Conservation (phyloP, 2,329 filamentous ascomycete genomes). For the Drechslera avenae region DNA sequence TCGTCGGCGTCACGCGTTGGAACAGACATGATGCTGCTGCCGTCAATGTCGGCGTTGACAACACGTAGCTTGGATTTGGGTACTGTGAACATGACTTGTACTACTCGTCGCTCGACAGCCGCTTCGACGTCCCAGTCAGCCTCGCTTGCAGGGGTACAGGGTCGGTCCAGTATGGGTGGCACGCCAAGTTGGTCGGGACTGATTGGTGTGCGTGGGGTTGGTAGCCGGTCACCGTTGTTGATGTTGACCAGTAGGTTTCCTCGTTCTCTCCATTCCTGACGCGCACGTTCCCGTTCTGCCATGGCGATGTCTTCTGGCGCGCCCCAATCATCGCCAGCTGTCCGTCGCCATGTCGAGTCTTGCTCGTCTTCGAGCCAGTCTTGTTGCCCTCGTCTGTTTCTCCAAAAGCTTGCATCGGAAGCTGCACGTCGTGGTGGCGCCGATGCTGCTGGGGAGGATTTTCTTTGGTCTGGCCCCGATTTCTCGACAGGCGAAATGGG, state of each 20-base stretch:
- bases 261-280: slow-evolving; percentile 39
- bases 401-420: slow-evolving; percentile 52
- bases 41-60: slow-evolving; percentile 66
- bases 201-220: slow-evolving; percentile 38
- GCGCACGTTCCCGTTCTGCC: slow-evolving; percentile 38
- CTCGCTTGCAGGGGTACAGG: slow-evolving; percentile 46
- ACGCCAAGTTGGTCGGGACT: slow-evolving; percentile 28
- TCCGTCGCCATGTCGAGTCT: slow-evolving; percentile 38
- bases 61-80: slow-evolving; percentile 84
- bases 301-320: slow-evolving; percentile 40
- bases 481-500: slow-evolving; percentile 21
- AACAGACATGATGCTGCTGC: slow-evolving; percentile 34
- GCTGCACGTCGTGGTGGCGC: slow-evolving; percentile 49
- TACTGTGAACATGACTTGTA: slow-evolving; percentile 84
- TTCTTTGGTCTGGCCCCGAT: slow-evolving; percentile 14
- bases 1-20: slow-evolving; percentile 19
- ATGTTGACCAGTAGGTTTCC: slow-evolving; percentile 39
- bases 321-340: slow-evolving; percentile 46
- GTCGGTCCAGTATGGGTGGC: slow-evolving; percentile 19
- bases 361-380: slow-evolving; percentile 50
- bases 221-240: slow-evolving; percentile 31
- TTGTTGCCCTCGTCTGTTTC: slow-evolving; percentile 49
- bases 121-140: slow-evolving; percentile 59
- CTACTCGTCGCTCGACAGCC: slow-evolving; percentile 53
- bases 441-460: slow-evolving; percentile 27